These are phyloP conservation scores for Cornus suecica DNA, from an alignment of 148 eudicot genomes.

Conservation along the genomic window DNA sequence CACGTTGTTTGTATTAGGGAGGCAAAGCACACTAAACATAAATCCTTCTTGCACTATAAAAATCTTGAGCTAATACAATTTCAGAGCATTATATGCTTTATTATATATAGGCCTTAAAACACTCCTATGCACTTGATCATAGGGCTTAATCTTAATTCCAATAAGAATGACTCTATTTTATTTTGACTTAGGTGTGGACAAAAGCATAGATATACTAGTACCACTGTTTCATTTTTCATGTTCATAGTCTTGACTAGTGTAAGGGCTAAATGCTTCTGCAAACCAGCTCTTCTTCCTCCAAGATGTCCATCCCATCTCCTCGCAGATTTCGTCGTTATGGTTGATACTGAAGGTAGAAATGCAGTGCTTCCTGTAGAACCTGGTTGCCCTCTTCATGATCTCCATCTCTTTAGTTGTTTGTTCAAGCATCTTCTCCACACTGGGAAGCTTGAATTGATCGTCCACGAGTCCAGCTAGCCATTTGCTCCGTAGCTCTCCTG, in stretches of 20 bases:
- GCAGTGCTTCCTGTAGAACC: slow-evolving; percentile 85
- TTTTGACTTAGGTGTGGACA: neutral
- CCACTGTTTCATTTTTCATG: slow-evolving; percentile 14
- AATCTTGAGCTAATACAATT: neutral
- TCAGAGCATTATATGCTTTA: slow-evolving; percentile 5
- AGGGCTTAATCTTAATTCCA: neutral
- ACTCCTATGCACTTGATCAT: neutral
- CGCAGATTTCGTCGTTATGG: slow-evolving; percentile 72
- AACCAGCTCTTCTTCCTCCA: slow-evolving; percentile 84
- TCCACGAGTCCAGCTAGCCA: slow-evolving; percentile 66
- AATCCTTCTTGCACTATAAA: neutral
- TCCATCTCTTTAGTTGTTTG: slow-evolving; percentile 60
- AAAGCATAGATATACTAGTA: neutral
- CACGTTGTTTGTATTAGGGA: neutral
- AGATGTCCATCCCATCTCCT: slow-evolving; percentile 82
- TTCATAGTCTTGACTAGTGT: slow-evolving; percentile 73
- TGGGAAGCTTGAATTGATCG: slow-evolving; percentile 65
- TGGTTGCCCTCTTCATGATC: slow-evolving; percentile 74
- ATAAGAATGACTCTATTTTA: neutral
- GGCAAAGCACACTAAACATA: neutral
- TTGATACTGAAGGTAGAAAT: slow-evolving; percentile 86
- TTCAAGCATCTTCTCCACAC: slow-evolving; percentile 57
- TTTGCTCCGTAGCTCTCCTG: slow-evolving; percentile 83
- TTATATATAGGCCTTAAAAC: neutral
- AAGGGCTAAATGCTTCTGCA: slow-evolving; percentile 81